Conservation (phyloP, 495 filamentous ascomycete genomes). For the Penicillium goetzii region DNA sequence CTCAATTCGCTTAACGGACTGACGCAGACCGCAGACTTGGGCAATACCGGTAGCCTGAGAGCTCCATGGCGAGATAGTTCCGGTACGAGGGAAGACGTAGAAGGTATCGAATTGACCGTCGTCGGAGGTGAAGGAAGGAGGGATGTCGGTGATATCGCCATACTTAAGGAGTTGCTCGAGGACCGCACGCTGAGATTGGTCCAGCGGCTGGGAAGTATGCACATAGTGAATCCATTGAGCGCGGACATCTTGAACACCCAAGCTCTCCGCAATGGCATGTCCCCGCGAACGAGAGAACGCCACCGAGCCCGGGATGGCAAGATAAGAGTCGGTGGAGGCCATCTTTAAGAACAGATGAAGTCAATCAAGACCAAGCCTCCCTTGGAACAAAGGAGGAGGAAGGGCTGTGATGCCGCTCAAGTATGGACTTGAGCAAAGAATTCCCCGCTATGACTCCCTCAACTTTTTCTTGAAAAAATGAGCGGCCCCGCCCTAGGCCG, state of each 20-base stretch:
- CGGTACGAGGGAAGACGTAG: slow-evolving; percentile 75
- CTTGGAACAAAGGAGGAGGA: slow-evolving; percentile 29
- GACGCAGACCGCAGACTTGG: slow-evolving; percentile 81
- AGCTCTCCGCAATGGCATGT: slow-evolving; percentile 51
- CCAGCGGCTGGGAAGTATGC: slow-evolving; percentile 45
- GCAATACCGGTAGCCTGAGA: slow-evolving; percentile 94
- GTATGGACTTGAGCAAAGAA: slow-evolving; percentile 33
- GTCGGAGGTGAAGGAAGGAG: slow-evolving; percentile 46
- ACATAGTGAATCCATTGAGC: slow-evolving; percentile 71
- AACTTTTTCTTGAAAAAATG: slow-evolving; percentile 30
- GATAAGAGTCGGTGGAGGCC: slow-evolving; percentile 43
- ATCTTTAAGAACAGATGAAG: slow-evolving; percentile 32
- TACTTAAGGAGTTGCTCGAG: slow-evolving; percentile 66
- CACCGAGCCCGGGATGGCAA: slow-evolving; percentile 56
- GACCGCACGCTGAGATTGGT: slow-evolving; percentile 47
- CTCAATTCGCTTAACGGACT: slow-evolving; percentile 80
- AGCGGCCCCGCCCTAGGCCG: slow-evolving; percentile 36
- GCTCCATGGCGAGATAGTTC: slow-evolving; percentile 95
- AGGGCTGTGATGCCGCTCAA: slow-evolving; percentile 36
- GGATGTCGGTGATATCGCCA: slow-evolving; percentile 57
- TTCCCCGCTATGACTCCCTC: slow-evolving; percentile 34
- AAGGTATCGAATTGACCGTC: slow-evolving; percentile 55
- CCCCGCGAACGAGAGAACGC: slow-evolving; percentile 60
- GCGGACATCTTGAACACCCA: slow-evolving; percentile 59
- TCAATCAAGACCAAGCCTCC: slow-evolving; percentile 21